A percentile compares a stretch with the other conserved stretches of the same genome.
Evolutionary conservation across 1,284 basidiomycete species (phyloP).

Genomic region (Sanguinoderma infundibulare): DNA sequence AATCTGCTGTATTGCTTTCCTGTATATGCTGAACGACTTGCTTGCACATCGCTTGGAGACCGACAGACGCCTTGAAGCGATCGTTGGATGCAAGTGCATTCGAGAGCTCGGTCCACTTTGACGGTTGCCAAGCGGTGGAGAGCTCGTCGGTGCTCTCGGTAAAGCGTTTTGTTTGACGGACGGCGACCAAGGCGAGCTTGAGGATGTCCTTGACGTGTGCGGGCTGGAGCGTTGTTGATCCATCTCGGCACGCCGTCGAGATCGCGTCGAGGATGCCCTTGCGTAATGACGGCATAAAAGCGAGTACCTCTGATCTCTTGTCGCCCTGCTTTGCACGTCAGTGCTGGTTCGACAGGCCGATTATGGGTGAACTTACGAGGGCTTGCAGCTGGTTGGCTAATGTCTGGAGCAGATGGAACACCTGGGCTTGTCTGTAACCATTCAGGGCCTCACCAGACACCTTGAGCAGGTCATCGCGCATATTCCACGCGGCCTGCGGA

Average conservation of each 20-base stretch:
- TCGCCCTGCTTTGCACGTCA: conserved; percentile 15
- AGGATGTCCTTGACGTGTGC: conserved; percentile 81
- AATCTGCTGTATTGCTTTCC: conserved; percentile 12
- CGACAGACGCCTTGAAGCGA: conserved; percentile 49
- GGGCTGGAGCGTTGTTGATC: conserved; percentile 54
- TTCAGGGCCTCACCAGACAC: conserved; percentile 68
- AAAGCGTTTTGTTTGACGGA: conserved; percentile 65
- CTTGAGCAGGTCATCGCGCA: conserved; percentile 64
- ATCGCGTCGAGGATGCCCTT: conserved; percentile 56
- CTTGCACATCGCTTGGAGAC: conserved; percentile 51
- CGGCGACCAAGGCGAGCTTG: conserved; percentile 71
- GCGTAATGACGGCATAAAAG: conserved; percentile 59
- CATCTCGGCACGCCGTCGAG: conserved; percentile 53
- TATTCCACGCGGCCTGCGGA: conserved; percentile 69
- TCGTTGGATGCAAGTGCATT: conserved; percentile 42
- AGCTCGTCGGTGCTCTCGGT: conserved; percentile 33
- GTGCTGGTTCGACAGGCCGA: background rate
- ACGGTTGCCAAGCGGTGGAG: conserved; percentile 47
- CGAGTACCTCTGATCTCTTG: conserved; percentile 29
- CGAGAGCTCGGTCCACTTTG: conserved; percentile 44
- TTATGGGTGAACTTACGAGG: conserved; percentile 43
- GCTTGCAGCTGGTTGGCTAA: conserved; percentile 66
- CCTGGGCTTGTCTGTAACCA: conserved; percentile 76
- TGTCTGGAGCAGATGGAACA: conserved; percentile 72
- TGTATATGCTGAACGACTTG: conserved; percentile 45